Percentiles rank a stretch among this genome's conserved stretches.
These are phyloP conservation scores for Clathrus columnatus DNA, from an alignment of 768 basidiomycete species.

Conservation along the genomic window DNA sequence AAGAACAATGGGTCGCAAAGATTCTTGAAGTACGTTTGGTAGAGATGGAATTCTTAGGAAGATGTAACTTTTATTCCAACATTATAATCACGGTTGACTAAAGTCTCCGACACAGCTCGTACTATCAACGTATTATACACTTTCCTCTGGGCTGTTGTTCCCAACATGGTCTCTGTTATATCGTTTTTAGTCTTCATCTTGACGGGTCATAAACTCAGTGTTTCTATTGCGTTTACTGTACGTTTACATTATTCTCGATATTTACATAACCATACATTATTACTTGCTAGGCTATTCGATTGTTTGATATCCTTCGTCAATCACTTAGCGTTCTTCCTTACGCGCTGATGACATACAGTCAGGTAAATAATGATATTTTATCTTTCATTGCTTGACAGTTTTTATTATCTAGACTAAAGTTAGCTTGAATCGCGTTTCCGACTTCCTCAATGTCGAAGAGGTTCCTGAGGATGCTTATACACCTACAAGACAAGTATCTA, in stretches of 20 bases:
- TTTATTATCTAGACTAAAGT: conserved; percentile 19
- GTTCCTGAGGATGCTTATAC: conserved; percentile 28
- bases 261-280: neutral
- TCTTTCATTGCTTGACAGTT: neutral
- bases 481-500: conserved; percentile 17
- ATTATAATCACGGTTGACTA: neutral
- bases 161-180: conserved; percentile 25
- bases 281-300: neutral
- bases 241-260: conserved; percentile 3
- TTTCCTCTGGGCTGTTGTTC: conserved; percentile 25
- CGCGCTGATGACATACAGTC: conserved; percentile 4
- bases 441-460: conserved; percentile 29
- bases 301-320: conserved; percentile 9
- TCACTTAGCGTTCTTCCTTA: conserved; percentile 12
- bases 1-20: conserved; percentile 35
- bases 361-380: neutral
- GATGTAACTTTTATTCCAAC: conserved; percentile 13
- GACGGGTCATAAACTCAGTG: conserved; percentile 26
- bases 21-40: conserved; percentile 24
- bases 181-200: conserved; percentile 27
- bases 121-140: conserved; percentile 23
- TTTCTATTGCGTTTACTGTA: conserved; percentile 31
- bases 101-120: conserved; percentile 12
- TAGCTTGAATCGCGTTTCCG: conserved; percentile 29
- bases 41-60: conserved; percentile 25